These are phyloP conservation scores for Plasmodium billcollinsi DNA, from an alignment of 169 alveolate genomes.

Conservation along the genomic window DNA sequence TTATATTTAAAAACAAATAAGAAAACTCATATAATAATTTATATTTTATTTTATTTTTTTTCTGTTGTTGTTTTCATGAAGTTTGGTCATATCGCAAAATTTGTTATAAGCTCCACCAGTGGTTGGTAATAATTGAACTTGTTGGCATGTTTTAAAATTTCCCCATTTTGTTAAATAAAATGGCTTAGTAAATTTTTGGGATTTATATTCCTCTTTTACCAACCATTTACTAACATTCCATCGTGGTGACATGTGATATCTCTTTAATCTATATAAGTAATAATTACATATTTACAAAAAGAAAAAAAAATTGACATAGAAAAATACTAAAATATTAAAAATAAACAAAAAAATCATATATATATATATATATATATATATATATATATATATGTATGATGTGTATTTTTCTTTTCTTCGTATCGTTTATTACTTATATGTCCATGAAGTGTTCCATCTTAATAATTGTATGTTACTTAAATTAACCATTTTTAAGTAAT, in stretches of 20 bases:
- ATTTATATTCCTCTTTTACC: slow-evolving; percentile 73
- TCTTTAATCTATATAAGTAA: slow-evolving; percentile 72
- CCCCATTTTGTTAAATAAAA: slow-evolving; percentile 78
- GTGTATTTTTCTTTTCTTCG: neutral
- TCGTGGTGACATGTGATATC: slow-evolving; percentile 78
- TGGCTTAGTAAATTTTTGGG: slow-evolving; percentile 69
- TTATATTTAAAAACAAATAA: slow-evolving; percentile 8
- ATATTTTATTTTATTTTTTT: slow-evolving; percentile 37
- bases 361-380: neutral
- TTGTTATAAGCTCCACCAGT: slow-evolving; percentile 58
- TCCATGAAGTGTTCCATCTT: slow-evolving; percentile 77
- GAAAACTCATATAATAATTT: neutral
- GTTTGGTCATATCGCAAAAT: slow-evolving; percentile 70
- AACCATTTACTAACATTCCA: slow-evolving; percentile 78
- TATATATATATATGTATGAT: no score
- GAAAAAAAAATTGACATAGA: slow-evolving; percentile 1
- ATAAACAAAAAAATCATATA: slow-evolving; percentile 11
- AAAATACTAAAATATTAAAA: neutral
- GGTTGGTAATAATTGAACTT: neutral
- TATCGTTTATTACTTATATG: slow-evolving; percentile 38
- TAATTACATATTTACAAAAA: slow-evolving; percentile 15
- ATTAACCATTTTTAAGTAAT: slow-evolving; percentile 30
- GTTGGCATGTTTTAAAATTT: slow-evolving; percentile 58
- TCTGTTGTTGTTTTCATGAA: slow-evolving; percentile 48
- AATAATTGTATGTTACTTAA: slow-evolving; percentile 26